phyloP scores from a whole-genome alignment of 352 stramenopile species.

The Phytophthora syringae region DNA sequence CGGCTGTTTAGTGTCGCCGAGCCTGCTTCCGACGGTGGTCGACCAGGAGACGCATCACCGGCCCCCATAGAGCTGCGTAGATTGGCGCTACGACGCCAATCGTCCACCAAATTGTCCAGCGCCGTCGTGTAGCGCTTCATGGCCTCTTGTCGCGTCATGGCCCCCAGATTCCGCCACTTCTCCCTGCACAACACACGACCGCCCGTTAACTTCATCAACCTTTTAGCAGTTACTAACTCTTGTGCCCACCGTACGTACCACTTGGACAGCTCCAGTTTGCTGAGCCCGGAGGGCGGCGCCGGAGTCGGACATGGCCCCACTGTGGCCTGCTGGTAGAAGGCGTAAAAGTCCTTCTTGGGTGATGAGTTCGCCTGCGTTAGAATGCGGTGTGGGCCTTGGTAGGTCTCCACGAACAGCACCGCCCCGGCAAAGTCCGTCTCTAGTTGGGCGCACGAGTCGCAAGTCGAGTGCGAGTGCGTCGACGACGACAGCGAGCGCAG shows the following conservation, averaged over 20 bases:
- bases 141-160: constrained; percentile 73
- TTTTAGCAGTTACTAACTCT: not conserved
- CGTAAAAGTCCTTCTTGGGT: constrained; percentile 84
- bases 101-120: constrained; percentile 83
- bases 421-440: constrained; percentile 78
- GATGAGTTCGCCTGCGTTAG: constrained; percentile 73
- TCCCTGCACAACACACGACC: constrained; percentile 43
- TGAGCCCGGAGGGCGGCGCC: constrained; percentile 39
- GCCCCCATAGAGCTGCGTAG: constrained; percentile 27
- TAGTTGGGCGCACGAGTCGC: constrained; percentile 59
- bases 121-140: constrained; percentile 81
- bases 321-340: constrained; percentile 80
- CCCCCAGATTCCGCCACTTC: constrained; percentile 77
- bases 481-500: constrained; percentile 44
- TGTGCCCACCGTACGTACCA: constrained; percentile 30
- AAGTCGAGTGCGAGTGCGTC: constrained; percentile 39
- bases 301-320: constrained; percentile 53
- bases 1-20: constrained; percentile 16
- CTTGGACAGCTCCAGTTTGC: constrained; percentile 66
- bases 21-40: constrained; percentile 20
- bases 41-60: constrained; percentile 26
- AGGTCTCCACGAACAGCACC: constrained; percentile 84
- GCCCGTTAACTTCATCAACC: not conserved
- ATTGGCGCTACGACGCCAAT: constrained; percentile 74
- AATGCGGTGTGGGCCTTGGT: constrained; percentile 82